Base-by-base conservation (phyloP, 345 rosid genomes). In the Eucalyptus dawsonii region DNA sequence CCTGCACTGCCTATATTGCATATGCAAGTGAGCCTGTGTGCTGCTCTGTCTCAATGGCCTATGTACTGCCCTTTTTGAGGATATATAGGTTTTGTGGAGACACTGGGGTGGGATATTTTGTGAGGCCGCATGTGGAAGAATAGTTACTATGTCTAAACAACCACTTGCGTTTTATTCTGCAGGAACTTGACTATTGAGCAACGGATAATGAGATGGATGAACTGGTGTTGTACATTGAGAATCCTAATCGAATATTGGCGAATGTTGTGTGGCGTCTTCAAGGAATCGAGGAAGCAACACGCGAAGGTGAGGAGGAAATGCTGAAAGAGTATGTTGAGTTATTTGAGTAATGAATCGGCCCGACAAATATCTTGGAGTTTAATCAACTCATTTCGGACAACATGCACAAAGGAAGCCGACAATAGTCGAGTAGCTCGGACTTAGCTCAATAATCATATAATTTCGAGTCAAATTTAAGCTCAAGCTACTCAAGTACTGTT, bases 161-260 rank as follows among this genome's bases (percentile, higher is more conserved):
- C 4, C 29, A 60, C n/a, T 25, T 25, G 6, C 1, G 13, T 9
- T 58, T 58, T 1, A 7, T 25, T 25, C 2, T 11, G 3, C 13
- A 25, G 67, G 67, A 58, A 58, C 67, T 58, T 58, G 65, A 58
- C 29, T 58, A 24, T 24, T 6, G 65, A 58, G n/a, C 13, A 13
- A 58, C 21, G 65, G n/a, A 24, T 58, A 24, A 58, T 24, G 65
- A 10, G 65, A 58, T 58, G 13, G 65, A 58, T 58, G 65, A 58
- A 25, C 65, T 1, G 65, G 65, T 58, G 65, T 58, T 58, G 65
- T 58, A 58, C 29, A 11, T 58, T 58, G 65, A 25, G n/a, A 58
- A 58, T 24, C 65, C 65, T 58, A 58, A 58, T 58, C 65, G 29
- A 58, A 58, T 58, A 24, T 58, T 58, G 65, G 65, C 29, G n/a